These are phyloP conservation scores for Leccinum subgranulosum DNA, from an alignment of 768 basidiomycete species.

Conservation along the genomic window DNA sequence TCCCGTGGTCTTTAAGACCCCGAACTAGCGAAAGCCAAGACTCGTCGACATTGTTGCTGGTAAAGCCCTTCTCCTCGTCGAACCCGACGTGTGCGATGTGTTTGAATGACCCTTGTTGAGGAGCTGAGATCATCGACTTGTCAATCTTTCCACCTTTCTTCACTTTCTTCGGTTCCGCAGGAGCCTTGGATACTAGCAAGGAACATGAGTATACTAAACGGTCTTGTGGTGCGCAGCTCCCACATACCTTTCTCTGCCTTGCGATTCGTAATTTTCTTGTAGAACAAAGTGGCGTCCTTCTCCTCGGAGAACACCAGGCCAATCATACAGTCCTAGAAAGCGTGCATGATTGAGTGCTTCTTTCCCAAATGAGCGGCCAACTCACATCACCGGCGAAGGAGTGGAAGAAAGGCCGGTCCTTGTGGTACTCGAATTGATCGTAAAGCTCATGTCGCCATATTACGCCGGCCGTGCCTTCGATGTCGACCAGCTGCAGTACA, in stretches of 20 bases:
- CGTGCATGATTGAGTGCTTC: not conserved
- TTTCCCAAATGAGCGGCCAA: constrained; percentile 14
- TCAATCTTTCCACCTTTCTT: constrained; percentile 77
- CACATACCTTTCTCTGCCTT: constrained; percentile 59
- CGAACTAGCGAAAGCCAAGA: constrained; percentile 79
- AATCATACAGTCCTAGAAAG: constrained; percentile 76
- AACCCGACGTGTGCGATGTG: constrained; percentile 64
- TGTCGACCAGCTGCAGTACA: constrained; percentile 78
- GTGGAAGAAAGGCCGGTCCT: constrained; percentile 90
- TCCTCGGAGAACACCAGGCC: constrained; percentile 90
- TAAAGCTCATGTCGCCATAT: constrained; percentile 95
- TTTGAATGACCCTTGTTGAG: too few relatives aligned
- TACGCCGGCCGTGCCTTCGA: constrained; percentile 78
- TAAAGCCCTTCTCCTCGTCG: constrained; percentile 83
- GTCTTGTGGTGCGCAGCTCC: not conserved
- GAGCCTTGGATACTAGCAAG: constrained; percentile 41
- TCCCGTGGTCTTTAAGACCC: constrained; percentile 39
- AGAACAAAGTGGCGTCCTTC: constrained; percentile 76
- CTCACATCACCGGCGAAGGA: constrained; percentile 86
- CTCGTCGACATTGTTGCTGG: constrained; percentile 82
- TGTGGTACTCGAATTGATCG: constrained; percentile 71
- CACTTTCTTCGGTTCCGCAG: constrained; percentile 51
- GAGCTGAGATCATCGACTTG: constrained; percentile 49
- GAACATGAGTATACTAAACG: not conserved
- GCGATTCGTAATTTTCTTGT: constrained; percentile 75